A percentile compares a stretch with the other conserved stretches of the same genome.
These are phyloP conservation scores for Fusarium sp. DNA, from an alignment of 2,329 filamentous ascomycete genomes.

Conservation along the genomic window DNA sequence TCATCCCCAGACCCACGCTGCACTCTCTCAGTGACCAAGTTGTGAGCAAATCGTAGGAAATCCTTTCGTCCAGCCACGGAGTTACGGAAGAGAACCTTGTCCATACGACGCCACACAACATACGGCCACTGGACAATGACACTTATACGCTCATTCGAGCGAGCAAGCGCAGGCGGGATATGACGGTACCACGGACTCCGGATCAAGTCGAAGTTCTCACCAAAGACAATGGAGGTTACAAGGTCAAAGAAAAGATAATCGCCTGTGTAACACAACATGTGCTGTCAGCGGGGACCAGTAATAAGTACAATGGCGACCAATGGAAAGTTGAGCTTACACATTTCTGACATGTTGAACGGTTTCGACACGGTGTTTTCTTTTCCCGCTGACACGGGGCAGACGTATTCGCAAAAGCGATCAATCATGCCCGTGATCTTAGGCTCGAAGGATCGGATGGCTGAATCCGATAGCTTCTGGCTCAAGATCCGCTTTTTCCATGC, in stretches of 20 bases:
- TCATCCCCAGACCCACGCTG: background rate
- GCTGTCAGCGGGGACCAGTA: background rate
- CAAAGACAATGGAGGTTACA: background rate
- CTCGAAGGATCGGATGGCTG: background rate
- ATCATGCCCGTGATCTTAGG: background rate
- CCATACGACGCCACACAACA: background rate
- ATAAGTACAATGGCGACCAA: background rate
- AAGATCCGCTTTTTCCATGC: slow-evolving; percentile 3
- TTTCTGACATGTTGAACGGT: background rate
- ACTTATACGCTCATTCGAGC: background rate
- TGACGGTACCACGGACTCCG: background rate
- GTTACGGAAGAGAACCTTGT: background rate
- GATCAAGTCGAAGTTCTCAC: slow-evolving; percentile 1
- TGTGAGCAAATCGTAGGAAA: background rate
- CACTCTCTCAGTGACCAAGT: background rate
- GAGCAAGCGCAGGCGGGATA: background rate
- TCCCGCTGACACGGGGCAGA: background rate
- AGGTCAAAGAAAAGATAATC: slow-evolving; percentile 1
- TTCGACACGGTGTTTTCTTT: background rate
- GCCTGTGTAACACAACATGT: background rate
- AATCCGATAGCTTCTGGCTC: slow-evolving; percentile 2
- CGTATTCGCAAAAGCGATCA: background rate
- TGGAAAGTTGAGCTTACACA: background rate
- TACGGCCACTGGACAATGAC: background rate
- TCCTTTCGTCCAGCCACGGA: background rate